Percentiles rank a stretch among this genome's conserved stretches.
Conservation (phyloP, 805 yeast species). For the Scheffersomyces ergatensis region DNA sequence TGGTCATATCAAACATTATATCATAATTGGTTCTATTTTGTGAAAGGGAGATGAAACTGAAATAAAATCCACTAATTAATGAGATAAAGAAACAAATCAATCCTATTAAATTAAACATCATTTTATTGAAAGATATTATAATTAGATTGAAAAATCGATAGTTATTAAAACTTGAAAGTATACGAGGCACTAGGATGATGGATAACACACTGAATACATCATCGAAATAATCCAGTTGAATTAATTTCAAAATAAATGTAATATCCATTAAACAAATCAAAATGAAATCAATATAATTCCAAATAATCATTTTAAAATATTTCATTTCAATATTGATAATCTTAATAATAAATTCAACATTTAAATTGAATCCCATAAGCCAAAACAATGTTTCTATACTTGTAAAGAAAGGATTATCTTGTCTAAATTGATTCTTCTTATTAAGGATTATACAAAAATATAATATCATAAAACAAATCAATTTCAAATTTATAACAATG, state of each 20-base stretch:
- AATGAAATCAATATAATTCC: constrained; percentile 50
- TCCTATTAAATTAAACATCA: constrained; percentile 50
- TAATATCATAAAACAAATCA: constrained; percentile 26
- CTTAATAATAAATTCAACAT: constrained; percentile 45
- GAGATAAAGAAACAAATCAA: constrained; percentile 48
- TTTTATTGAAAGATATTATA: constrained; percentile 47
- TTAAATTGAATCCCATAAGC: constrained; percentile 44
- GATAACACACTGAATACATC: constrained; percentile 42
- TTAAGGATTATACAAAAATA: constrained; percentile 27
- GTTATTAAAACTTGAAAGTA: constrained; percentile 48
- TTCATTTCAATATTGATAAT: constrained; percentile 43
- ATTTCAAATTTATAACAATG: constrained; percentile 34
- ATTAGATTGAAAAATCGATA: constrained; percentile 52
- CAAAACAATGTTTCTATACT: constrained; percentile 38
- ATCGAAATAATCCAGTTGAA: constrained; percentile 17
- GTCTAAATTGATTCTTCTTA: constrained; percentile 10
- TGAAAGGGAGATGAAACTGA: constrained; percentile 50
- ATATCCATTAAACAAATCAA: constrained; percentile 38
- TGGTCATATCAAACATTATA: constrained; percentile 50
- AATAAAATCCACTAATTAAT: constrained; percentile 53
- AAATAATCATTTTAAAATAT: constrained; percentile 47
- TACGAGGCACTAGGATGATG: constrained; percentile 48
- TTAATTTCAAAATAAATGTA: constrained; percentile 22
- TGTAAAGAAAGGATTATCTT: constrained; percentile 7
- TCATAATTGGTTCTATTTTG: constrained; percentile 37